A percentile compares a stretch with the other conserved stretches of the same genome.
These are phyloP conservation scores for Lipomyces anomalus DNA, from an alignment of 805 yeast species.

Conservation along the genomic window DNA sequence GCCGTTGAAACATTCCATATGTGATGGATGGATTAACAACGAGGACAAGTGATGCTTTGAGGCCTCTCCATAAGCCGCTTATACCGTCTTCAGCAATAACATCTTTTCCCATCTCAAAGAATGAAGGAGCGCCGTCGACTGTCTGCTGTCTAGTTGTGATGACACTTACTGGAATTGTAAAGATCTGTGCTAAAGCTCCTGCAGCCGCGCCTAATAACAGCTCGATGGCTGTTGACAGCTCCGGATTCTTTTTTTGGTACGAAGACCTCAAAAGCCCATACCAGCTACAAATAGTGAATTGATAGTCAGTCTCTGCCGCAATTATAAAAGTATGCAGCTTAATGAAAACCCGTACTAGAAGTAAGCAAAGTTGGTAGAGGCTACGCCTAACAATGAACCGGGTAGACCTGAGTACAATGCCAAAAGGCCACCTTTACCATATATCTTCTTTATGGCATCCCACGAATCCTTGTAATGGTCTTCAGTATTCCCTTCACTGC, in stretches of 20 bases:
- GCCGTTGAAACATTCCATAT: constrained; percentile 70
- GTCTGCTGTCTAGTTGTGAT: constrained; percentile 57
- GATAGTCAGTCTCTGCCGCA: not conserved
- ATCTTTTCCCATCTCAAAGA: constrained; percentile 43
- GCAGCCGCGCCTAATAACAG: constrained; percentile 71
- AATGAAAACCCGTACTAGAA: constrained; percentile 42
- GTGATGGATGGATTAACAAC: constrained; percentile 84
- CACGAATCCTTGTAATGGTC: constrained; percentile 48
- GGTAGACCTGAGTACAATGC: constrained; percentile 72
- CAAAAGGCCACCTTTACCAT: constrained; percentile 49
- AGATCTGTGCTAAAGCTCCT: constrained; percentile 73
- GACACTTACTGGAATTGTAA: constrained; percentile 76
- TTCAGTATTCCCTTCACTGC: constrained; percentile 2
- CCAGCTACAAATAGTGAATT: no score
- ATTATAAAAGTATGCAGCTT: not conserved
- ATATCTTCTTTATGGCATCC: constrained; percentile 59
- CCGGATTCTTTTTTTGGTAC: constrained; percentile 42
- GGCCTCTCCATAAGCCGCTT: constrained; percentile 74
- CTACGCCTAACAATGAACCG: constrained; percentile 62
- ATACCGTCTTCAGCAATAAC: constrained; percentile 60
- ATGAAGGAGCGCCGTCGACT: constrained; percentile 21
- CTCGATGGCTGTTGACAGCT: constrained; percentile 56
- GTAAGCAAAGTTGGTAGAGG: constrained; percentile 74
- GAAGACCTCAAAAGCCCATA: constrained; percentile 63
- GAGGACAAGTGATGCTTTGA: constrained; percentile 70